phyloP scores from a whole-genome alignment of 768 basidiomycete species.

The Obba rivulosa region DNA sequence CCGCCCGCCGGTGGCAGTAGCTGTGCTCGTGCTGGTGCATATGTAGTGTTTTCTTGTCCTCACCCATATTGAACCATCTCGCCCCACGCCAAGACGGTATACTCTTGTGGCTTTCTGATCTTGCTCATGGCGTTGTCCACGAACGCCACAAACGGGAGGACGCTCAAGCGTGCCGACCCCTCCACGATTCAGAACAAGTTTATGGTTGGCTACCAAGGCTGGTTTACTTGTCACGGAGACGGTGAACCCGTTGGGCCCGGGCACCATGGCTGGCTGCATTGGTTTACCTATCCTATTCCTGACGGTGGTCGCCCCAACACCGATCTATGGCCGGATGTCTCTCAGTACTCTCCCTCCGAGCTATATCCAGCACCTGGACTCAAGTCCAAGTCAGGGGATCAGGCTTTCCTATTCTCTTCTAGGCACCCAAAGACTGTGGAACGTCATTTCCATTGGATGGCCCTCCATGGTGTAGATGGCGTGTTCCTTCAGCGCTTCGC shows the following conservation, averaged over 20 bases:
- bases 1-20: background rate
- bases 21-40: background rate
- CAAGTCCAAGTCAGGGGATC: constrained; percentile 47
- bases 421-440: constrained; percentile 70
- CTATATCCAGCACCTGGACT: constrained; percentile 68
- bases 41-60: no score
- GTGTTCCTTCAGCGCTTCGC: constrained; percentile 79
- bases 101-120: background rate
- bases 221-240: constrained; percentile 43
- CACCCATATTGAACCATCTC: no score
- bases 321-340: constrained; percentile 79
- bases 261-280: constrained; percentile 86
- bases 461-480: constrained; percentile 72
- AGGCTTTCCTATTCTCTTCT: constrained; percentile 72
- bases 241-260: constrained; percentile 46
- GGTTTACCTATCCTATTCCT: constrained; percentile 67
- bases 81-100: no score
- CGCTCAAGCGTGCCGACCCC: constrained; percentile 48
- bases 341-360: constrained; percentile 64
- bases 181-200: constrained; percentile 81
- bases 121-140: background rate
- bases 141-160: constrained; percentile 10
- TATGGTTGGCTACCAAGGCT: constrained; percentile 84
- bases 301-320: constrained; percentile 66
- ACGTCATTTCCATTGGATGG: constrained; percentile 82